Evolutionary conservation across 164 flowering plant genomes (phyloP), one percentile per base, ranked within the genome.

Genomic region (Saururus chinensis): DNA sequence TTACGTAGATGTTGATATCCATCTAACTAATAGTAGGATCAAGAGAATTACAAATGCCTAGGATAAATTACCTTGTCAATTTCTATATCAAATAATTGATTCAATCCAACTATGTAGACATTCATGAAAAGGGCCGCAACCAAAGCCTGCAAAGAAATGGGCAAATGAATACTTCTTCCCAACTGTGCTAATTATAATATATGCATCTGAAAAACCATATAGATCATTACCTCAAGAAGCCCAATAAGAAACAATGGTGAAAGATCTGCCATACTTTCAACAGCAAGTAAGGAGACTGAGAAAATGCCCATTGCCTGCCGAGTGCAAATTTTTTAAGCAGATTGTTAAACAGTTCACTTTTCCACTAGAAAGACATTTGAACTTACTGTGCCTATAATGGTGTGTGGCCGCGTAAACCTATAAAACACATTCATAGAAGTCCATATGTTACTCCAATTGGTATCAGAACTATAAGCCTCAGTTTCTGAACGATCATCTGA

Each of bases 251-350:
- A 89, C 57, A 81, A 59, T 40, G 96, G 86, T 71, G 97, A 86
- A 61, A 93, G 56, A 77, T 93, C 98, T 11, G 97, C 81, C 17
- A 78, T 57, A 56, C 79, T 88, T 74, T 88, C 73, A 9, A 88
- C 83, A 52, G 98, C 95, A 60, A 93, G 92, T 60, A 93, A 88
- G 66, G 98, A 90, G 72, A 93, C 97, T 58, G 98, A 92, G 60
- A 80, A 24, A 56, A 92, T 89, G 79, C 98, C 82, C 76, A 92
- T 59, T 64, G 89, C 82, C 98, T 92, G 89, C 70, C 57, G 71
- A n/a, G 61, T 23, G 66, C 63, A 74, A 61, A 22, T 11, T 60
- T 62, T 40, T 35, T 49, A 51, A 73, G 66, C 41, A 30, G 30
- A 9, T 51, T 52, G 42, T 21, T 23, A 45, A 61, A 62, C 53